Conservation (phyloP, 2,329 filamentous ascomycete genomes). For the Tolypocladium pustulatum region DNA sequence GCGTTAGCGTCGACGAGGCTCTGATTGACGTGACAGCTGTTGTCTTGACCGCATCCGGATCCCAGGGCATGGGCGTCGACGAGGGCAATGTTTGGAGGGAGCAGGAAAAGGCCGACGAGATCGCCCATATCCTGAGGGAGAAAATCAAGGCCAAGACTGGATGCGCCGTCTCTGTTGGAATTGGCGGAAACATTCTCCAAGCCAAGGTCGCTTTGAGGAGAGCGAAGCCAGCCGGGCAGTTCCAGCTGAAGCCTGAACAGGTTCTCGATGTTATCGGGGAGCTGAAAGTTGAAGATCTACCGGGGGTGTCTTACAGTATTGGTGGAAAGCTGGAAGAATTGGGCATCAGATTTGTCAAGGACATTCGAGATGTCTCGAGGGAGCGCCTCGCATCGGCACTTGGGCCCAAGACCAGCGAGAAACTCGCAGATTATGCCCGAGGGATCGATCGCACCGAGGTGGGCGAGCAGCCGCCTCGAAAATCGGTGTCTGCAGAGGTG, state of each 20-base stretch:
- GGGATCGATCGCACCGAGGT: constrained; percentile 82
- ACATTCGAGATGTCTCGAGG: constrained; percentile 66
- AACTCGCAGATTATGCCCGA: constrained; percentile 78
- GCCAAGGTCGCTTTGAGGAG: constrained; percentile 85
- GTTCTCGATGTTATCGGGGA: constrained; percentile 67
- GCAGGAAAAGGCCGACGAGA: constrained; percentile 64
- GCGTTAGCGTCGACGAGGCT: constrained; percentile 93
- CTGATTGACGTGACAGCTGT: constrained; percentile 71
- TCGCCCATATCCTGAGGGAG: constrained; percentile 54
- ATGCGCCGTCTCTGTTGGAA: constrained; percentile 85
- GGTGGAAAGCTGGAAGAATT: constrained; percentile 81
- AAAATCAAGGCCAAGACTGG: constrained; percentile 64
- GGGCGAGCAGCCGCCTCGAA: constrained; percentile 73
- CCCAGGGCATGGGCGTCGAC: constrained; percentile 49
- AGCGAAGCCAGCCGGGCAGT: constrained; percentile 90
- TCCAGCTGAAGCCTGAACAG: constrained; percentile 74
- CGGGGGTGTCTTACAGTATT: constrained; percentile 87
- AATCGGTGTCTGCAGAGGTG: constrained; percentile 93
- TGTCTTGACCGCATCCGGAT: constrained; percentile 55
- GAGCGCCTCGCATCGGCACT: constrained; percentile 64
- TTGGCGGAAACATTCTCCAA: constrained; percentile 80
- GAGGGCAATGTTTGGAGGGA: constrained; percentile 67
- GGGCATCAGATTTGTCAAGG: constrained; percentile 70
- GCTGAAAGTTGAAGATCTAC: constrained; percentile 70
- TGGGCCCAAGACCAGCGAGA: constrained; percentile 88